phyloP scores from a whole-genome alignment of 2,329 filamentous ascomycete species.

The Aulographum hederae region DNA sequence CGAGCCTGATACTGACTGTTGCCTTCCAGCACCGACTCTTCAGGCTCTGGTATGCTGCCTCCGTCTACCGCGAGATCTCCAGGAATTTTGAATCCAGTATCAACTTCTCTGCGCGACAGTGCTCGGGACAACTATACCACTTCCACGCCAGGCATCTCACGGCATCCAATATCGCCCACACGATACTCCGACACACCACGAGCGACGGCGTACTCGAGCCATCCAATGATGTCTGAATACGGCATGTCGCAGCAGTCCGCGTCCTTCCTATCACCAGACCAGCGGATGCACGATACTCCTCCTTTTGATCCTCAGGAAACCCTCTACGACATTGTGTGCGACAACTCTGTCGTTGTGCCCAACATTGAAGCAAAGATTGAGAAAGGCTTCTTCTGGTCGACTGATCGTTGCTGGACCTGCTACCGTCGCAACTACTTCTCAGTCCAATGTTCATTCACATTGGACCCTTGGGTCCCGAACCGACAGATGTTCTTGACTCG shows the following conservation, averaged over 20 bases:
- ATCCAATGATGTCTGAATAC: conserved; percentile 1
- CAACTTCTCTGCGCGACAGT: conserved; percentile 19
- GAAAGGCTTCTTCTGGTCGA: conserved; percentile 66
- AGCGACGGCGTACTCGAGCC: conserved; percentile 1
- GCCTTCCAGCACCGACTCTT: conserved; percentile 21
- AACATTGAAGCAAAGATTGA: conserved; percentile 68
- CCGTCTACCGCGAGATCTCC: conserved; percentile 17
- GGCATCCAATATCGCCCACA: conserved; percentile 9
- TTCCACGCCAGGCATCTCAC: conserved; percentile 14
- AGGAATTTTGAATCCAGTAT: conserved; percentile 21
- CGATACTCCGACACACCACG: conserved; percentile 17
- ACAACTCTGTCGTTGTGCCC: conserved; percentile 38
- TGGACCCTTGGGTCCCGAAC: conserved; percentile 43
- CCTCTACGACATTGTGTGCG: conserved; percentile 43
- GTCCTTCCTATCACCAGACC: neutral
- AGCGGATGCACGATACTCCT: conserved; percentile 15
- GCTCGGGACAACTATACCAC: conserved; percentile 27
- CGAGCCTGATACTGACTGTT: neutral
- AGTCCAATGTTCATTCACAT: conserved; percentile 59
- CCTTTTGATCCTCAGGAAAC: conserved; percentile 28
- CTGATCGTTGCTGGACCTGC: conserved; percentile 76
- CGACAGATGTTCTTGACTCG: conserved; percentile 38
- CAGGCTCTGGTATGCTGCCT: conserved; percentile 28
- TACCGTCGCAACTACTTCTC: conserved; percentile 86
- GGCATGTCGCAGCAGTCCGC: neutral